Base-by-base conservation (phyloP, 805 yeast genomes). In the Candida ipomoeae region DNA sequence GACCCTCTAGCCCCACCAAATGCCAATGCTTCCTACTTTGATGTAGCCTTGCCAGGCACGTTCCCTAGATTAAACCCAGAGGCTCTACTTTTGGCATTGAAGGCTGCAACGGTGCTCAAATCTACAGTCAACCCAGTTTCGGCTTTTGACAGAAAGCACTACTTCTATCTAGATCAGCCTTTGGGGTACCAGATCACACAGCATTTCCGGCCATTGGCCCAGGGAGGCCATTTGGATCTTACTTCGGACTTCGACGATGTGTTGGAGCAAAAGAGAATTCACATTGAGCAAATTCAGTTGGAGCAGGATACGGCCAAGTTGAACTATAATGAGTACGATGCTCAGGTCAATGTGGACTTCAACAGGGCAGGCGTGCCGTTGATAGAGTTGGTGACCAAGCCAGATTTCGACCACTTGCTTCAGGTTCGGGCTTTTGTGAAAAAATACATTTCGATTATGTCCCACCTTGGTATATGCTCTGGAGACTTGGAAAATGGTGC, bases 401-500 rank as follows among this genome's bases (percentile, higher is more conserved):
- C 99, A 0, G 96, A 91, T 63, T 85, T 94, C 59, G 77, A 74
- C 41, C 69, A 75, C 44, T 71, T 87, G 8, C 77, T 79, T 41
- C 84, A 89, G 59, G 88, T 95, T 0, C 80, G 80, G 37, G 80
- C 86, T 0, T 94, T 92, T 66, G 80, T 94, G 42, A 85, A 83
- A 58, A 90, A 90, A 61, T 86, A 85, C 55, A 96, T 89, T 61
- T 74, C 81, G 18, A 67, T 89, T 35, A 80, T 92, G 36, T 74
- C 85, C 44, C 83, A 81, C 55, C 64, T 89, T 46, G 81, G 79
- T 4, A 80, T 94, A 1, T 89, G 96, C 56, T 77, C 92, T 0
- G 98, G 97, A 14, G 96, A 91, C 57, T 74, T 94, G 62, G 98
- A 94, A 62, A 82, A 90, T 1, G 99, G 99, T 6, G 94, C 97